Percentiles rank a stretch among this genome's conserved stretches.
These are phyloP conservation scores for Wolfiporia cocos DNA, from an alignment of 1,284 basidiomycete species.

Conservation along the genomic window DNA sequence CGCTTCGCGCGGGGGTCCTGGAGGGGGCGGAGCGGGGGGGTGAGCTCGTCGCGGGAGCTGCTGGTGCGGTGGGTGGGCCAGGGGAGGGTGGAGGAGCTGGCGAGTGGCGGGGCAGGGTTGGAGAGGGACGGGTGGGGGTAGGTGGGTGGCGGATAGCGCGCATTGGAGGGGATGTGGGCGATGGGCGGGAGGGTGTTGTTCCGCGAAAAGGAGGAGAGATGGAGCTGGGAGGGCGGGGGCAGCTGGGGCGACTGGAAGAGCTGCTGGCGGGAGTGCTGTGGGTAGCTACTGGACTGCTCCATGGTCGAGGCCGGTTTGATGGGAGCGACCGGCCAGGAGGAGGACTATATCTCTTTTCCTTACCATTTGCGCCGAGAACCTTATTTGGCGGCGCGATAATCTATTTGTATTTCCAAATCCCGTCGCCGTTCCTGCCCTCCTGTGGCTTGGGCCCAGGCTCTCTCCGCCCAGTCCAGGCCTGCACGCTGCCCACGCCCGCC, in stretches of 20 bases:
- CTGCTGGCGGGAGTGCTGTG: constrained; percentile 16
- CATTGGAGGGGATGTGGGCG: constrained; percentile 22
- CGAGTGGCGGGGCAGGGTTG: constrained; percentile 22
- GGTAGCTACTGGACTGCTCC: constrained; percentile 23
- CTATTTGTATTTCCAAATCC: not conserved
- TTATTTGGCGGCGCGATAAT: not conserved
- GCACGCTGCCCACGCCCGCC: not conserved
- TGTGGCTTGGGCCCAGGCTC: not conserved
- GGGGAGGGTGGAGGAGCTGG: constrained; percentile 22
- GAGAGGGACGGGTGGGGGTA: constrained; percentile 29
- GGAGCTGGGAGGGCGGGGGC: constrained; percentile 38
- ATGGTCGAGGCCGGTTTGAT: constrained; percentile 5
- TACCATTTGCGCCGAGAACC: not conserved
- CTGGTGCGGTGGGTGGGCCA: constrained; percentile 29
- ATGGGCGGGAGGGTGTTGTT: constrained; percentile 34
- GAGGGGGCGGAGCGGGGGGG: constrained; percentile 21
- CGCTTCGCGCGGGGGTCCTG: constrained; percentile 19
- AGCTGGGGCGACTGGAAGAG: constrained; percentile 32
- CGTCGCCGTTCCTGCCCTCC: too few species aligned
- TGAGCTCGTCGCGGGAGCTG: constrained; percentile 28
- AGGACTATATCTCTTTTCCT: not conserved
- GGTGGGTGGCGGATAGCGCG: constrained; percentile 28
- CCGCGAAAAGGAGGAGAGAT: constrained; percentile 31
- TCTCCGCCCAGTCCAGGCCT: not conserved
- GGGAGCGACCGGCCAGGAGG: not conserved